Base-by-base conservation (phyloP, 768 basidiomycete genomes). In the Lactifluus rugatus region DNA sequence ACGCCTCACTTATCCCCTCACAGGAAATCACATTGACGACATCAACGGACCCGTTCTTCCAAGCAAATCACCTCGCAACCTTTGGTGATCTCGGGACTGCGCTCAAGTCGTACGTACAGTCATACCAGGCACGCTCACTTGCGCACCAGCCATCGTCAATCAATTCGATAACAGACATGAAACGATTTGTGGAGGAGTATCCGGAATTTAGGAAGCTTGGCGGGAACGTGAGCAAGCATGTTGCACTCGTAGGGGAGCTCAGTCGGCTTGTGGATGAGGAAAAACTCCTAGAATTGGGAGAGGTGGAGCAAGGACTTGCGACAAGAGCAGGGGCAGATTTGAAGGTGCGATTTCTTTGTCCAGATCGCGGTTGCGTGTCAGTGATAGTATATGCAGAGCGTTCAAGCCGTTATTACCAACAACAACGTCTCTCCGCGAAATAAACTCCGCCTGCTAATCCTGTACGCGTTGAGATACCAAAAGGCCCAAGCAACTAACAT, bases 161-260 rank as follows among this genome's bases (percentile, higher is more conserved):
- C 62, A 93, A 94, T 66, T 97, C 95, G 0, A 93, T 98, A 57
- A 72, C 78, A 5, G 96, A 99, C 65, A 99, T 99, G 96, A 98
- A 98, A 70, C 83, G 80, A 9, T 95, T 95, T 65, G 89, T 99
- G 2, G 96, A 99, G 69, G 94, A 97, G 66, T 99, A 95, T 72
- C 96, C 96, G 1, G 96, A 99, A 71, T 97, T 98, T 67, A 79
- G 87, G 64, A 94, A 94, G 69, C 78, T 99, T 31, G 93, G 96
- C 1, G 94, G 94, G 9, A 99, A 99, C 69, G 96, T 99, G 31
- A 95, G 92, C 75, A 99, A 98, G 72, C 96, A 98, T 66, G 96
- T 98, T 21, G 91, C 95, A 7, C 73, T 99, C 23, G 96, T 99
- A 0, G 95, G 96, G 13, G 96, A 99, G 69, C 78, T 99, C 60